These are phyloP conservation scores for Echinochloa phyllopogon DNA, from an alignment of 176 grass and related monocot genomes.

Conservation along the genomic window DNA sequence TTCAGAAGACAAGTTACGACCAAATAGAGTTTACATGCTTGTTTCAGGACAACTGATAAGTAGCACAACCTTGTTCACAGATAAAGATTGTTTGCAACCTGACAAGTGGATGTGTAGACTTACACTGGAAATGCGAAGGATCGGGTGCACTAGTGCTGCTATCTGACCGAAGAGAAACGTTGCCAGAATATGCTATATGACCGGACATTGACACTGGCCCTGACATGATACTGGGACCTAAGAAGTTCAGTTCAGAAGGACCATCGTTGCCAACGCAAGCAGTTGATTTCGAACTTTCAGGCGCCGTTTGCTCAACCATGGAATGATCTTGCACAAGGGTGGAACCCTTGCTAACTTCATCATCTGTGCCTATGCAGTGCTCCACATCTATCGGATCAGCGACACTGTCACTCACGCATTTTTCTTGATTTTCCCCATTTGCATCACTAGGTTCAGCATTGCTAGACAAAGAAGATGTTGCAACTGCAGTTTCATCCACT, in stretches of 20 bases:
- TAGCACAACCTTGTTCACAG: neutral
- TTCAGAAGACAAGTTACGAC: neutral
- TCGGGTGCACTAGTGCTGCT: conserved; percentile 79
- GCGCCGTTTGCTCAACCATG: neutral
- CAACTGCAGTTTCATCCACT: conserved; percentile 21
- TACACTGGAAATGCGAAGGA: conserved; percentile 97
- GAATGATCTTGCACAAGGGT: neutral
- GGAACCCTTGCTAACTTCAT: neutral
- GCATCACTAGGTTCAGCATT: neutral
- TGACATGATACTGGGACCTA: conserved; percentile 52
- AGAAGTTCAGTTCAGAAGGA: conserved; percentile 25
- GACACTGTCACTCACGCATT: neutral
- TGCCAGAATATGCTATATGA: conserved; percentile 71
- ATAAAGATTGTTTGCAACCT: neutral
- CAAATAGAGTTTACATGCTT: neutral
- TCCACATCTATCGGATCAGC: conserved; percentile 11
- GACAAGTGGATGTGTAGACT: conserved; percentile 22
- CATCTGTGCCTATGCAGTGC: neutral
- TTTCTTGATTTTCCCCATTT: conserved; percentile 26
- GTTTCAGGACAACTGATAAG: neutral
- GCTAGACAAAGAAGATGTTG: conserved; percentile 22
- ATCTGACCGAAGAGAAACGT: conserved; percentile 75
- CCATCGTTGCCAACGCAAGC: neutral
- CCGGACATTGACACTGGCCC: conserved; percentile 53
- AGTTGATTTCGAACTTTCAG: conserved; percentile 26